A percentile compares a stretch with the other conserved stretches of the same genome.
These are phyloP conservation scores for Sporothrix curviconia DNA, from an alignment of 2,329 filamentous ascomycete species.

Conservation along the genomic window DNA sequence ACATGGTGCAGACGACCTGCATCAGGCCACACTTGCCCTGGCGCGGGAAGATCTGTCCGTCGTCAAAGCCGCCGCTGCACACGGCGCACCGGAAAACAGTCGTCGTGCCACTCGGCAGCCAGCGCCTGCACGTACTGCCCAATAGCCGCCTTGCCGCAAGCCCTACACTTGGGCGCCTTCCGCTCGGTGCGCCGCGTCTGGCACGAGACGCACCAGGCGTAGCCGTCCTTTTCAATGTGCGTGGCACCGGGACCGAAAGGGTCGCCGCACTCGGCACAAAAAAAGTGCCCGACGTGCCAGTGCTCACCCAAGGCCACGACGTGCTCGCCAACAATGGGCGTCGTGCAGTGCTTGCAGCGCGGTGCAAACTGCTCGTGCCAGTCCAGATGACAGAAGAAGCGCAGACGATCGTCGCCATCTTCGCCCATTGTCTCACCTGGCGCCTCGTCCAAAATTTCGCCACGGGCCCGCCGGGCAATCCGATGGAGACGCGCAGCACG, in stretches of 20 bases:
- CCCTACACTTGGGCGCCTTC: slow-evolving; percentile 79
- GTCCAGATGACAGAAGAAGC: slow-evolving; percentile 98
- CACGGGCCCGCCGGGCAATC: slow-evolving; percentile 55
- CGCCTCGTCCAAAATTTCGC: slow-evolving; percentile 54
- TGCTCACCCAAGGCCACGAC: slow-evolving; percentile 89
- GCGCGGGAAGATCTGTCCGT: slow-evolving; percentile 59
- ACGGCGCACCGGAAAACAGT: slow-evolving; percentile 78
- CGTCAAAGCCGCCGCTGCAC: slow-evolving; percentile 54
- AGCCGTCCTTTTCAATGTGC: slow-evolving; percentile 89
- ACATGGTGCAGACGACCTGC: slow-evolving; percentile 54
- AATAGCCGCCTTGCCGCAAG: slow-evolving; percentile 76
- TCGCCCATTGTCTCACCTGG: slow-evolving; percentile 59
- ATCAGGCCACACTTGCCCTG: slow-evolving; percentile 39
- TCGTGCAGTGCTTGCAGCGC: slow-evolving; percentile 91
- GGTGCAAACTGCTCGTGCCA: slow-evolving; percentile 94
- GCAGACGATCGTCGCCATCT: slow-evolving; percentile 64
- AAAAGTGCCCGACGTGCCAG: slow-evolving; percentile 97
- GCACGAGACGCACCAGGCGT: slow-evolving; percentile 91
- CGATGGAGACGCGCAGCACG: slow-evolving; percentile 66
- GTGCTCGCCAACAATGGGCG: slow-evolving; percentile 91
- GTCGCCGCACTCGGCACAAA: slow-evolving; percentile 97
- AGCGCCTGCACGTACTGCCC: slow-evolving; percentile 86
- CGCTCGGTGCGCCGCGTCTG: slow-evolving; percentile 88
- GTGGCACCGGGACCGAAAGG: slow-evolving; percentile 70
- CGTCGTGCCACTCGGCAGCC: slow-evolving; percentile 86